A percentile compares a stretch with the other conserved stretches of the same genome.
These are phyloP conservation scores for Lomentospora prolificans DNA, from an alignment of 2,329 filamentous ascomycete genomes.

Conservation along the genomic window DNA sequence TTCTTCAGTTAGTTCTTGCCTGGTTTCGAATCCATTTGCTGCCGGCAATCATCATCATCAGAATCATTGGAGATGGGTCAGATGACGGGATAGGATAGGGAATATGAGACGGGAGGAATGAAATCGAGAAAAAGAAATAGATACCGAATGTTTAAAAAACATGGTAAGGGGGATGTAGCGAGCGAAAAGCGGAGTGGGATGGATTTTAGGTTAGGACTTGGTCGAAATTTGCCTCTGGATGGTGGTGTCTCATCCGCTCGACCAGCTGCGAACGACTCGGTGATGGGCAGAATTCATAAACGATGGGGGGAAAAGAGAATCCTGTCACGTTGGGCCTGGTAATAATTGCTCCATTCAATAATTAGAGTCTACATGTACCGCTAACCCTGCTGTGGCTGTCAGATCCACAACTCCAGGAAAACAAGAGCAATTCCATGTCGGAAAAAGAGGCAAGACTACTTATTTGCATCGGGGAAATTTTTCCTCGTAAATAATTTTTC, in stretches of 20 bases:
- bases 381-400: slow-evolving; percentile 1
- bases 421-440: background rate
- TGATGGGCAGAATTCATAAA: background rate
- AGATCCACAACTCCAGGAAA: background rate
- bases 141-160: too few relatives aligned
- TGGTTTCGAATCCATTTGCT: background rate
- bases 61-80: background rate
- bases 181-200: background rate
- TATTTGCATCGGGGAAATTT: background rate
- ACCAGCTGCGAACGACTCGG: slow-evolving; percentile 3
- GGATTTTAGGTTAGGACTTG: background rate
- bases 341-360: slow-evolving; percentile 2
- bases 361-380: slow-evolving; percentile 3
- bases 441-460: background rate
- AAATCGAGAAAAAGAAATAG: background rate
- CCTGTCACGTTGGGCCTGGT: slow-evolving; percentile 2
- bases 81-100: background rate
- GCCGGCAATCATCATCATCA: background rate
- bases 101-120: background rate
- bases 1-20: background rate
- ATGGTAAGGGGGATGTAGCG: background rate
- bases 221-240: background rate
- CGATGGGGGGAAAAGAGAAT: background rate
- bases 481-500: background rate
- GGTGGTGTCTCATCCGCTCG: slow-evolving; percentile 2